phyloP scores from a whole-genome alignment of 148 eudicot species.

The Chenopodium quinoa region DNA sequence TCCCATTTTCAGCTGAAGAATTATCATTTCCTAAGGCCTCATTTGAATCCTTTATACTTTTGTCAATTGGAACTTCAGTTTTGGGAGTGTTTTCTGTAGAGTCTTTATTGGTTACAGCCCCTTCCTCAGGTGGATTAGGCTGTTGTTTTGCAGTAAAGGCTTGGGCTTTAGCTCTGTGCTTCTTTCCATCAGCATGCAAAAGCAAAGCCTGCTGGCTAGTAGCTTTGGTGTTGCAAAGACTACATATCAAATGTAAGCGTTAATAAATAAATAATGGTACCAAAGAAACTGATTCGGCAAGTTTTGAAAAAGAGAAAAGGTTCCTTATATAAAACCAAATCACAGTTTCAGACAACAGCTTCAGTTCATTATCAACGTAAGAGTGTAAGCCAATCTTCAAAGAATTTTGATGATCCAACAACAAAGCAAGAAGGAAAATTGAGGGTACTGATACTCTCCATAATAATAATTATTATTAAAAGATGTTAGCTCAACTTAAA shows the following conservation, averaged over 20 bases:
- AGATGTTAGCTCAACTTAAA: background rate
- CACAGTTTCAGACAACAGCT: background rate
- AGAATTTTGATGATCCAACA: background rate
- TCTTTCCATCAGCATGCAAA: slow-evolving; percentile 86
- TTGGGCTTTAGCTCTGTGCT: slow-evolving; percentile 82
- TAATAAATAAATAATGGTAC: background rate
- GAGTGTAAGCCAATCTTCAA: background rate
- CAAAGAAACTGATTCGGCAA: background rate
- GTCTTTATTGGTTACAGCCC: slow-evolving; percentile 27
- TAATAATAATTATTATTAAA: too few relatives aligned
- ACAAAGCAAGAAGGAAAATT: background rate
- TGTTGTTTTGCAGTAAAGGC: slow-evolving; percentile 68
- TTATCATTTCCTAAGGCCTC: slow-evolving; percentile 24
- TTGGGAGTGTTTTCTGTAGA: slow-evolving; percentile 32
- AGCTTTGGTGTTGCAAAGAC: slow-evolving; percentile 78
- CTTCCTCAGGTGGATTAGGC: slow-evolving; percentile 45
- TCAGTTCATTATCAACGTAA: background rate
- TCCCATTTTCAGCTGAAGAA: slow-evolving; percentile 35
- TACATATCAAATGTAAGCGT: slow-evolving; percentile 25
- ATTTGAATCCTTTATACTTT: slow-evolving; percentile 24
- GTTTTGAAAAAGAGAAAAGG: background rate
- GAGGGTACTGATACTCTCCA: background rate
- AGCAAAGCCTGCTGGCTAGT: slow-evolving; percentile 89
- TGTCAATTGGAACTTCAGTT: slow-evolving; percentile 25
- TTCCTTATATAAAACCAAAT: background rate